phyloP scores from a whole-genome alignment of 768 basidiomycete species.

The Naganishia onofrii region DNA sequence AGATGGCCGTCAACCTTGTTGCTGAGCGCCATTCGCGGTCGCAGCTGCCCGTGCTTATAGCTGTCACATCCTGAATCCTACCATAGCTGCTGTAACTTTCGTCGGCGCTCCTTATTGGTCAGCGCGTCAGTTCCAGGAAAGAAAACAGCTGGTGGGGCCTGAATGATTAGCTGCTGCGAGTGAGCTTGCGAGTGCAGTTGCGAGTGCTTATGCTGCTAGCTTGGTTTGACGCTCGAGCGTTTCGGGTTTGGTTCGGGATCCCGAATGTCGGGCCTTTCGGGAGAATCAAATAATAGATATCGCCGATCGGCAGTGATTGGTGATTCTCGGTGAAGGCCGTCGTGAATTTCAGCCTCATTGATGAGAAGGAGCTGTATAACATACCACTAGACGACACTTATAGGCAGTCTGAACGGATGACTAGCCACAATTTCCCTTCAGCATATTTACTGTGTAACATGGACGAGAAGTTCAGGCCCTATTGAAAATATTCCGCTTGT shows the following conservation, averaged over 20 bases:
- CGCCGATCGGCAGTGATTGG: conserved; percentile 11
- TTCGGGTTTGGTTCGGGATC: background rate
- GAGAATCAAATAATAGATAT: background rate
- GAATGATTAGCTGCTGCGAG: no score
- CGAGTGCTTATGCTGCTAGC: no score
- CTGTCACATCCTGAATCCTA: no score
- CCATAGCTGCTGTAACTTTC: no score
- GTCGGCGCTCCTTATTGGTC: no score
- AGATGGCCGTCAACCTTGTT: no score
- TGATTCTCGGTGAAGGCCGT: conserved; percentile 4
- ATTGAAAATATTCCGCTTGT: background rate
- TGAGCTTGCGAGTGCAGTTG: no score
- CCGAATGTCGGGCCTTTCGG: background rate
- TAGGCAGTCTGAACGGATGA: background rate
- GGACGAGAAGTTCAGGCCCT: background rate
- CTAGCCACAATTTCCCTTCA: background rate
- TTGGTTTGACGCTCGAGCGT: no score
- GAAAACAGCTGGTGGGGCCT: no score
- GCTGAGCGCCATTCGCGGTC: no score
- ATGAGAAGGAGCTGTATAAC: background rate
- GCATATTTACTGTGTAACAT: background rate
- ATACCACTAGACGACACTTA: background rate
- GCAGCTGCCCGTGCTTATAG: no score
- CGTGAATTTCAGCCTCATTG: conserved; percentile 9
- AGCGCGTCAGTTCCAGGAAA: no score